Evolutionary conservation across 2,329 filamentous ascomycete genomes (phyloP), one percentile per base, ranked within the genome.

Genomic region (Trichoderma harzianum): DNA sequence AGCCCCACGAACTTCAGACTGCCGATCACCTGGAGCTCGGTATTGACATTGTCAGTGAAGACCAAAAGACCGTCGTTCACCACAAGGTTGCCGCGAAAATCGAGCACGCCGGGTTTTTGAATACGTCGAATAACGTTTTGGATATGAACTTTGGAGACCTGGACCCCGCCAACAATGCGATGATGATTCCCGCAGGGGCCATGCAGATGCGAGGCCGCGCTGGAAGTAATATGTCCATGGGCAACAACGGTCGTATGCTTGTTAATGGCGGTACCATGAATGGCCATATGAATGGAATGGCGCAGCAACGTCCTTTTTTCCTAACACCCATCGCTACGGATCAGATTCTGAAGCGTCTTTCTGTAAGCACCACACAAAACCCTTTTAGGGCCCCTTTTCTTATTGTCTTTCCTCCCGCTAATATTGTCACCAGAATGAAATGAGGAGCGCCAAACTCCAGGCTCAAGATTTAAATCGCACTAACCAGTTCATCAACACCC

Each of bases 61-160:
- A 99, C 80, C 95, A 98, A 80, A 98, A 97, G 83, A 98, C 95
- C 0, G 94, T 99, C 32, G 95, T 99, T 16, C 96, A 99, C 79
- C 96, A 98, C 84, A 99, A 99, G 80, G 96, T 99, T 62, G 95
- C 95, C 24, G 95, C 96, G 70, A 97, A 97, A 80, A 94, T 99
- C 70, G 96, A 99, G 80, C 94, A 98, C 83, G 94, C 96, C 51
- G 96, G 96, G 7, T 92, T 95, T 74, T 89, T 95, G 74, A 91
- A 88, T 58, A 88, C 91, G 12, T 88, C 90, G 10, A 93, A 88
- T 76, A 97, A 93, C 78, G 88, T 95, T 61, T 82, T 97, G 76
- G 94, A 97, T 78, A 90, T 98, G 84, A 97, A 92, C 78, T 97
- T 97, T 83, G 94, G 94, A 61, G 95, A 98, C 77, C 86, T 98